Evolutionary conservation across 345 rosid species (phyloP).

Genomic region (Aurinia saxatilis): DNA sequence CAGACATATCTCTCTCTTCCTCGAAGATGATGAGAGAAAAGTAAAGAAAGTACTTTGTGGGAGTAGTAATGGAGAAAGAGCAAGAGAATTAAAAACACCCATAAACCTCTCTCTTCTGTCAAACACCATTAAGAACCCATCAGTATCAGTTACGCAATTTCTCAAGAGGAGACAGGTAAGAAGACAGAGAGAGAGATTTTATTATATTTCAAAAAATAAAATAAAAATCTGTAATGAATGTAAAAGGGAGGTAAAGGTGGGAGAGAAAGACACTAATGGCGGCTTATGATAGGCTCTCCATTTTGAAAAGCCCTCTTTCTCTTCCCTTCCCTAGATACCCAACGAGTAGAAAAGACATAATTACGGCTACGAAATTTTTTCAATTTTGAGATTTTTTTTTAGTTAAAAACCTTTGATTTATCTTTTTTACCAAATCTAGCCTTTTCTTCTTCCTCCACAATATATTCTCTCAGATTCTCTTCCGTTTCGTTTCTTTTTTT

Average conservation of each 20-base stretch:
- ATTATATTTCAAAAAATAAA: too few relatives aligned
- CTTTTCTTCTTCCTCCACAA: constrained; percentile 3
- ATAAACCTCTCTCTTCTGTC: constrained; percentile 25
- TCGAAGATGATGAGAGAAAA: constrained; percentile 1
- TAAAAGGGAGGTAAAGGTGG: constrained; percentile 26
- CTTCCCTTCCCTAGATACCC: background rate
- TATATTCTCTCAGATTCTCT: constrained; percentile 7
- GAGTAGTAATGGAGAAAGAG: constrained; percentile 27
- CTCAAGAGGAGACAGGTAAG: constrained; percentile 22
- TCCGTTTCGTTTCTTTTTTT: constrained; percentile 27
- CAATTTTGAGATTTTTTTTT: background rate
- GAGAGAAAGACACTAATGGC: constrained; percentile 27
- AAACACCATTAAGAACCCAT: constrained; percentile 28
- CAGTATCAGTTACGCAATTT: constrained; percentile 31
- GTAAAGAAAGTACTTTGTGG: constrained; percentile 7
- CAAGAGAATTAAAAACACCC: constrained; percentile 28
- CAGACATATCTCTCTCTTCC: background rate
- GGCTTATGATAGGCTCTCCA: constrained; percentile 29
- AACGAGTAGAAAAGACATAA: constrained; percentile 8
- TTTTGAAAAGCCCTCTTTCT: background rate
- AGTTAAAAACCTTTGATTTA: background rate
- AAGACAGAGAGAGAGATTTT: constrained; percentile 18
- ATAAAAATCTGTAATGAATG: constrained; percentile 28
- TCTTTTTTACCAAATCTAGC: constrained; percentile 9
- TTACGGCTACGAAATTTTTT: constrained; percentile 14